Base-by-base conservation (phyloP, 2,329 filamentous ascomycete genomes). In the Talaromyces sp. region DNA sequence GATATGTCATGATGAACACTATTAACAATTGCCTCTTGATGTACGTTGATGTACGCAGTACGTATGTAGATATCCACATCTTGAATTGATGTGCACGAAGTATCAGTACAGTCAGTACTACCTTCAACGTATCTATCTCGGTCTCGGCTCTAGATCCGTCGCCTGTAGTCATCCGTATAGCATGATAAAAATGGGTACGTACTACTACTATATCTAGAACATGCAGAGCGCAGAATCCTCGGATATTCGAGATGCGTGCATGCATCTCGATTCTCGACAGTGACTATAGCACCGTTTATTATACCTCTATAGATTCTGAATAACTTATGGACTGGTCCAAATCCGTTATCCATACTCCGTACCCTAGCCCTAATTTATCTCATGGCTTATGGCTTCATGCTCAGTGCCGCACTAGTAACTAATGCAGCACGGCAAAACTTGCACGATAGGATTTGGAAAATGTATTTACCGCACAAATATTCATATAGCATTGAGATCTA, bases 221-320 rank as follows among this genome's bases (percentile, higher is more conserved):
- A 53, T 53, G 27, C 51, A 54, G 29, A 54, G n/a, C 51, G 51
- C 51, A 54, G n/a, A 34, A 34, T 34, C 47, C 29, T 54, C 51
- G 51, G 51, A 54, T 54, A 54, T 56, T 11, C 22, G 15, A 34
- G 31, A 36, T 36, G 53, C n/a, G 53, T 25, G 31, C 53, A 36
- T 56, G 53, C 53, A 56, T 56, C 31, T 22, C 31, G 22, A 25
- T 31, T 25, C 31, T 56, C 51, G 51, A 56, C n/a, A n/a, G n/a
- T n/a, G 51, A 19, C 51, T 56, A 53, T 53, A 53, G 19, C 47
- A 53, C 25, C 15, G 15, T 6, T 43, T n/a, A 53, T 53, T 53
- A 53, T 53, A 53, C 49, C 49, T 31, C 47, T 3, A 43, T 43
- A 22, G 40, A n/a, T 45, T 17, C 40, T 43, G 17, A 34, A 11